Evolutionary conservation across 805 yeast species (phyloP), one percentile per base, ranked within the genome.

Genomic region (Ogataea degrootiae): DNA sequence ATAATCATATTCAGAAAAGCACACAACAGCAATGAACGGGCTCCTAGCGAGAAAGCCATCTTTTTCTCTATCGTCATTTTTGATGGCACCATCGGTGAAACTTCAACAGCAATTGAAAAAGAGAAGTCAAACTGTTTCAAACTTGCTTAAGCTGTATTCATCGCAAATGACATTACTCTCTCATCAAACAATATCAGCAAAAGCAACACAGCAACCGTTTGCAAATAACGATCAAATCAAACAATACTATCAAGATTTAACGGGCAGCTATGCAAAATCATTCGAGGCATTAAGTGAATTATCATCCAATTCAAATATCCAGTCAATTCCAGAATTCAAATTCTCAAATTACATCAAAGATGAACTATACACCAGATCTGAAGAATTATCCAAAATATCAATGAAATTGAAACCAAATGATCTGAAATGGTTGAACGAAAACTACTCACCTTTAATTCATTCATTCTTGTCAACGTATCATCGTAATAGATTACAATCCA

Each of bases 381-480:
- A 53, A 37, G 59, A 55, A 41, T 44, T 55, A 29, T 52, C 54
- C 11, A 46, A 41, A 26, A 50, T 51, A 7, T 51, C 59, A 9
- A 44, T 52, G 14, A 34, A 38, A 39, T 46, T 52, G 14, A 48
- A 49, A 1, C 33, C 50, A 17, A 19, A 41, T 2, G 63, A 63
- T 43, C 41, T 59, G 7, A 22, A 21, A 17, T 52, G 57, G 52
- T 47, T 63, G 11, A 52, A 55, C 34, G 21, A 43, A 5, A 41
- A 57, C 45, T 63, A 63, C 35, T 45, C 54, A 3, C 23, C 37
- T 9, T 11, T 39, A 6, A 53, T 62, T 12, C 61, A 63, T 41
- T 5, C 19, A 3, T 63, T 63, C 39, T 47, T 63, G n/a, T 47
- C 48, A 6, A 44, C 49, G 6, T 63, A 57, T 44, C 67, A 63